These are phyloP conservation scores for Xylaria sp. DNA, from an alignment of 2,329 filamentous ascomycete genomes.

Conservation along the genomic window DNA sequence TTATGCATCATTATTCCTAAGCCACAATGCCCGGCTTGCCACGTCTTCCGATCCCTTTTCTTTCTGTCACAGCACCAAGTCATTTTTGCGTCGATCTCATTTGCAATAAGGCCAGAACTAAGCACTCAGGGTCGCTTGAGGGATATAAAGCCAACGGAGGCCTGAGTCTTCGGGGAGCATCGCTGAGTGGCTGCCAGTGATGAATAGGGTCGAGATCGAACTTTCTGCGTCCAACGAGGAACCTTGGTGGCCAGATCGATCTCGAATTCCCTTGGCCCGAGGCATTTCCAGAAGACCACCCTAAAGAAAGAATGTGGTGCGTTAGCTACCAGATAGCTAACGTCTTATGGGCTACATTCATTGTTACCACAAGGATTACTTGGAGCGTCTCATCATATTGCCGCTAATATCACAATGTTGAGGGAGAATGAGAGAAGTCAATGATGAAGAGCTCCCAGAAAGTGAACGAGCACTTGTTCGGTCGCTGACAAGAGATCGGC, in stretches of 20 bases:
- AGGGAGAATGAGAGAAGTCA: conserved; percentile 8
- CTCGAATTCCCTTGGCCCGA: conserved; percentile 4
- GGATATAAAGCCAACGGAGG: too few species aligned
- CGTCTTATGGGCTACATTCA: conserved; percentile 17
- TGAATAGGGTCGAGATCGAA: conserved; percentile 12
- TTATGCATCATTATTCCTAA: too few species aligned
- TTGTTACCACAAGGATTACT: conserved; percentile 5
- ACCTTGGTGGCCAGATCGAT: conserved; percentile 12
- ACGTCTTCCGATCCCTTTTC: too few species aligned
- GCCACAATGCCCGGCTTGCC: too few species aligned
- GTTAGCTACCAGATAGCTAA: conserved; percentile 17
- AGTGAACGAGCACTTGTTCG: background rate
- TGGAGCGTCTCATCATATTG: conserved; percentile 10
- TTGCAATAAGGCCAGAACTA: too few species aligned
- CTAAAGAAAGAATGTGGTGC: conserved; percentile 5
- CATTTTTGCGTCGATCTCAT: too few species aligned
- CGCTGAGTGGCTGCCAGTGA: conserved; percentile 2
- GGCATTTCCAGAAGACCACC: conserved; percentile 16
- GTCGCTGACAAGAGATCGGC: conserved; percentile 11
- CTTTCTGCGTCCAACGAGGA: conserved; percentile 13
- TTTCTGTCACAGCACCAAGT: too few species aligned
- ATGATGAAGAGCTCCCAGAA: conserved; percentile 15
- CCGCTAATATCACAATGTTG: conserved; percentile 9
- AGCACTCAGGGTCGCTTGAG: too few species aligned
- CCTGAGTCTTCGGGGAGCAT: too few species aligned